Percentiles rank a stretch among this genome's conserved stretches.
Conservation (phyloP, 164 flowering plant genomes). For the Berberis thunbergii region DNA sequence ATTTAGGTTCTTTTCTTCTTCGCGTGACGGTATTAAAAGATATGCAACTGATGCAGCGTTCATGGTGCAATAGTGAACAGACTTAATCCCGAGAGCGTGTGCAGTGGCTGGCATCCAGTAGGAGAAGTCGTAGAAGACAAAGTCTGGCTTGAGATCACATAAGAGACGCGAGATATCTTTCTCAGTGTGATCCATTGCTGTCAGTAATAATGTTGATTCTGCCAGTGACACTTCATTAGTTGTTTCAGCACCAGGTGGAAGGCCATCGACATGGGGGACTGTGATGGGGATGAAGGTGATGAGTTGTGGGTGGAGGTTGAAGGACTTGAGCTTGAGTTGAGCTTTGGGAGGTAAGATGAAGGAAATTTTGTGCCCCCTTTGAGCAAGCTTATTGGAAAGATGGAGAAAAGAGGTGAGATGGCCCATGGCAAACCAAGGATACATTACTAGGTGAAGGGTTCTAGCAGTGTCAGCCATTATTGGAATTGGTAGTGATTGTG, state of each 20-base stretch:
- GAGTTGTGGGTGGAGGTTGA: slow-evolving; percentile 4
- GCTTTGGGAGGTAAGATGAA: slow-evolving; percentile 6
- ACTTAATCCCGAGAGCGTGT: not conserved
- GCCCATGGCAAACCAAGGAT: slow-evolving; percentile 9
- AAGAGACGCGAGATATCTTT: not conserved
- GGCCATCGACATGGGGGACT: slow-evolving; percentile 7
- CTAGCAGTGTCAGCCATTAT: too few species aligned
- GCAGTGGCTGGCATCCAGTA: slow-evolving; percentile 2
- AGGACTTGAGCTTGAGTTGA: not conserved
- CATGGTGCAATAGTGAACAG: slow-evolving; percentile 5
- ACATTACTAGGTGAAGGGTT: slow-evolving; percentile 3
- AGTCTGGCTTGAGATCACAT: not conserved
- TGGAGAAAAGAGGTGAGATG: slow-evolving; percentile 5
- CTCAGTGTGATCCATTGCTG: slow-evolving; percentile 5
- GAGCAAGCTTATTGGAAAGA: slow-evolving; percentile 5
- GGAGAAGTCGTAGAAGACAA: slow-evolving; percentile 4
- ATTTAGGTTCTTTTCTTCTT: not conserved
- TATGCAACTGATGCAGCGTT: not conserved
- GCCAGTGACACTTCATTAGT: not conserved
- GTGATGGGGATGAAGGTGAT: slow-evolving; percentile 4
- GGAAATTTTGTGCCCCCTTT: slow-evolving; percentile 2
- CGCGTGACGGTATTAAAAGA: not conserved
- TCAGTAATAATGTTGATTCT: not conserved
- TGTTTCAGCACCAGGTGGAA: slow-evolving; percentile 7
- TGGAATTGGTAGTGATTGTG: too few species aligned